Percentiles rank a stretch among this genome's conserved stretches.
These are phyloP conservation scores for Sordariomycetes sp. DNA, from an alignment of 2,329 filamentous ascomycete genomes.

Conservation along the genomic window DNA sequence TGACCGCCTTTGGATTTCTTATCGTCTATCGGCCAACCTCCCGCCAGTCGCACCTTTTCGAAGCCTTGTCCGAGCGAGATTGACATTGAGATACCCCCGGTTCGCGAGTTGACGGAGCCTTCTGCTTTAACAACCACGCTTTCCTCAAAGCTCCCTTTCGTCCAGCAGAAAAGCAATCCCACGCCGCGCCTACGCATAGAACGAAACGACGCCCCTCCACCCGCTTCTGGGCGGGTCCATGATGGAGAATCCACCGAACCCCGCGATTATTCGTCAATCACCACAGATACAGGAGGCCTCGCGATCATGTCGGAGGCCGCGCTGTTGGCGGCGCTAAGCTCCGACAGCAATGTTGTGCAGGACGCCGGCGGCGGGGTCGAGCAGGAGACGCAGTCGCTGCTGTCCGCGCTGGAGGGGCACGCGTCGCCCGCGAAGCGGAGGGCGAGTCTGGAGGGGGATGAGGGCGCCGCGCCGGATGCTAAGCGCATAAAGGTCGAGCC, in stretches of 20 bases:
- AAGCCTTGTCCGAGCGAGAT: constrained; percentile 1
- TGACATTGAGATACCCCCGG: background rate
- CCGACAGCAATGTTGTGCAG: background rate
- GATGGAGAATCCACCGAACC: background rate
- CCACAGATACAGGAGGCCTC: background rate
- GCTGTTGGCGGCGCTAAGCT: background rate
- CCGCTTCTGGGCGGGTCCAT: background rate
- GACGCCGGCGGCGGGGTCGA: background rate
- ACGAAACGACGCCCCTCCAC: background rate
- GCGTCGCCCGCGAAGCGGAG: background rate
- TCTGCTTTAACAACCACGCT: background rate
- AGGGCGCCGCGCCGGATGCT: background rate
- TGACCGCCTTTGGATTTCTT: constrained; percentile 5
- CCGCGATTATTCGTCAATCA: background rate
- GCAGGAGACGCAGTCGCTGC: background rate
- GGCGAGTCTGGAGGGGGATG: background rate
- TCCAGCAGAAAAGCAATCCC: background rate
- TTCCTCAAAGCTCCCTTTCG: background rate
- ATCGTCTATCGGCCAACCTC: constrained; percentile 4
- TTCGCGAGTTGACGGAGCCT: background rate
- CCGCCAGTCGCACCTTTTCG: background rate
- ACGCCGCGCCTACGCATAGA: background rate
- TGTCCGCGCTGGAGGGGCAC: background rate
- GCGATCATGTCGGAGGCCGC: background rate
- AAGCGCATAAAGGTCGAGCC: constrained; percentile 4